These are phyloP conservation scores for Ophiostoma ulmi DNA, from an alignment of 2,329 filamentous ascomycete genomes.

Conservation along the genomic window DNA sequence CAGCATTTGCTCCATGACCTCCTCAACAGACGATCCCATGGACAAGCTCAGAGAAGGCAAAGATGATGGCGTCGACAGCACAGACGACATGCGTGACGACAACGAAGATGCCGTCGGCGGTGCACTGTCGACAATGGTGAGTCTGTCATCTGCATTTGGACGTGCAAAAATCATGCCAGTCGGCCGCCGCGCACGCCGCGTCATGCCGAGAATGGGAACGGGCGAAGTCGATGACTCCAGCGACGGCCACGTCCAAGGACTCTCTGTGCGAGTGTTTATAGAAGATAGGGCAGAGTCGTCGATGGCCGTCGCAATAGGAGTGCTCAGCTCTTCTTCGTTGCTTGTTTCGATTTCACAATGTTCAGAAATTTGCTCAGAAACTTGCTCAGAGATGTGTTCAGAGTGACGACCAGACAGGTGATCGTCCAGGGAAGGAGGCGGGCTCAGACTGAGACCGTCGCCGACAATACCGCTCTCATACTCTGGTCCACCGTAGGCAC, in stretches of 20 bases:
- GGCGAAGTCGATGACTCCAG: slow-evolving; percentile 11
- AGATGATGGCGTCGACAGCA: slow-evolving; percentile 27
- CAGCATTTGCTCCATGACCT: slow-evolving; percentile 2
- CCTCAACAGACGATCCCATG: background rate
- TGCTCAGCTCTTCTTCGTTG: slow-evolving; percentile 17
- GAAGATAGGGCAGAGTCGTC: background rate
- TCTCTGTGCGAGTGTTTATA: background rate
- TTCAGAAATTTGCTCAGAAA: no score
- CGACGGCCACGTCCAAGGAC: background rate
- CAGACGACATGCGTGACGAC: background rate
- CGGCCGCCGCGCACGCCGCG: background rate
- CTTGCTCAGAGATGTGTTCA: no score
- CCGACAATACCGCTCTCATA: slow-evolving; percentile 43
- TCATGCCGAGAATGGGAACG: background rate
- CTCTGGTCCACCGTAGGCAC: slow-evolving; percentile 48
- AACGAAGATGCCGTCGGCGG: slow-evolving; percentile 28
- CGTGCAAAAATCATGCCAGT: slow-evolving; percentile 17
- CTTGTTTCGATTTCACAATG: background rate
- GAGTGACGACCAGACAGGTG: background rate
- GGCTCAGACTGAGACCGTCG: slow-evolving; percentile 33
- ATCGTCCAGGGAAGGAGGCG: background rate
- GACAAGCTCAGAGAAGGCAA: slow-evolving; percentile 13
- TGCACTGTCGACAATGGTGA: background rate
- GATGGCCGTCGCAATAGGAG: slow-evolving; percentile 9
- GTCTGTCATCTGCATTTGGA: background rate